Conservation (phyloP, 192 early-diverging fungal species). For the Phycomyces nitens region DNA sequence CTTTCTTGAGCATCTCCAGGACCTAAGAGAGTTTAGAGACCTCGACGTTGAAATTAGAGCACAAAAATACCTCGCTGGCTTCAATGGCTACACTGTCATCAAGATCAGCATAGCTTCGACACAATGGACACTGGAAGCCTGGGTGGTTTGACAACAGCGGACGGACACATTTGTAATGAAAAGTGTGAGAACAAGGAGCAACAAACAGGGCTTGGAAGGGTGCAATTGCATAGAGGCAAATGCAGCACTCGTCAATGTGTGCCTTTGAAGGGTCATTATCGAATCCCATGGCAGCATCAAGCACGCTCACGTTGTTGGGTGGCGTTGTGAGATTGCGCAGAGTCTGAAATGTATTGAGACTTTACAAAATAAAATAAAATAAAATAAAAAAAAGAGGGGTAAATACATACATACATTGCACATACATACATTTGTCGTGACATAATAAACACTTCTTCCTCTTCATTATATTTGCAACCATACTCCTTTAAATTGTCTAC, state of each 20-base stretch:
- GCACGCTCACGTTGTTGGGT: constrained; percentile 20
- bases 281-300: constrained; percentile 32
- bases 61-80: constrained; percentile 24
- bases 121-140: constrained; percentile 85
- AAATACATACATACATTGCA: neutral
- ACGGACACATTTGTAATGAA: constrained; percentile 88
- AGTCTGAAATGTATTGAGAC: constrained; percentile 42
- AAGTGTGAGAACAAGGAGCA: constrained; percentile 82
- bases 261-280: neutral
- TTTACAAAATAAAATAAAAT: constrained; percentile 12
- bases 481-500: constrained; percentile 6
- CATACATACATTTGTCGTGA: too few relatives aligned
- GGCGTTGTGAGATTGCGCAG: constrained; percentile 48
- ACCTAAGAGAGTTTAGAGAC: too few relatives aligned
- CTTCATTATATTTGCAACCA: too few relatives aligned
- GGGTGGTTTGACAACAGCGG: constrained; percentile 68
- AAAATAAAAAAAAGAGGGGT: neutral
- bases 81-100: constrained; percentile 70
- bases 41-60: too few relatives aligned
- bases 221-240: constrained; percentile 73
- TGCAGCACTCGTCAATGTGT: constrained; percentile 65
- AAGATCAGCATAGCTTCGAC: constrained; percentile 88
- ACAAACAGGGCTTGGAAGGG: constrained; percentile 83
- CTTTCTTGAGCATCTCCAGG: neutral
- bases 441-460: too few relatives aligned